Base-by-base conservation (phyloP, 73 alveolate species). In the Paramecium sexaurelia region DNA sequence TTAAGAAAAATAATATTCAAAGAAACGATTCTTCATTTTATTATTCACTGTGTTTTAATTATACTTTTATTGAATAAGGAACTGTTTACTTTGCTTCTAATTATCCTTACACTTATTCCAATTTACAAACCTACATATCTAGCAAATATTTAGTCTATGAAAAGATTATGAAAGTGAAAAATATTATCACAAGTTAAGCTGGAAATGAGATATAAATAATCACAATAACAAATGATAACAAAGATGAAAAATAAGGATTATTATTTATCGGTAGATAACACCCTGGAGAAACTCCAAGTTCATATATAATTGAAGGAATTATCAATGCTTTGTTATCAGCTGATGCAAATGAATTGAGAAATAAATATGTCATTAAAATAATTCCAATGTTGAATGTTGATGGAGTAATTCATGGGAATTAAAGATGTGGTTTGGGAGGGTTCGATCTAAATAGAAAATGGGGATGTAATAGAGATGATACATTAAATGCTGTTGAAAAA, bases 361-460 rank as follows among this genome's bases (percentile, higher is more conserved):
- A 95, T 55, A 95, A 91, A 66, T 95, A 85, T 91, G 86, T 95
- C 7, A 86, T 95, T 37, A 95, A 95, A 92, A 95, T 95, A 7
- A 91, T 95, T 15, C 98, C 98, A 24, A 95, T 95, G 97, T 17
- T 95, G 19, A 95, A 95, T 93, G 84, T 94, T 43, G 98, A 95
- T 69, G 98, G 98, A 43, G 98, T 95, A 29, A 91, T 95, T 0
- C 95, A 75, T 93, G 98, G 98, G 32, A 95, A 95, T 95, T 83
- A 93, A 43, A 61, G 98, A 85, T 86, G 92, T 67, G 84, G 88
- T 55, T 11, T 95, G n/a, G 56, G 73, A 27, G 98, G 98, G 22
- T 92, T 85, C 27, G 98, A 95, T 95, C 66, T 95, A 69, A 95
- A 95, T 86, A 91, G 98, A 82, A 75, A 91, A 82, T 95, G 98